Percentiles rank a stretch among this genome's conserved stretches.
These are phyloP conservation scores for Phytophthora hibernalis DNA, from an alignment of 352 stramenopile genomes.

Conservation along the genomic window DNA sequence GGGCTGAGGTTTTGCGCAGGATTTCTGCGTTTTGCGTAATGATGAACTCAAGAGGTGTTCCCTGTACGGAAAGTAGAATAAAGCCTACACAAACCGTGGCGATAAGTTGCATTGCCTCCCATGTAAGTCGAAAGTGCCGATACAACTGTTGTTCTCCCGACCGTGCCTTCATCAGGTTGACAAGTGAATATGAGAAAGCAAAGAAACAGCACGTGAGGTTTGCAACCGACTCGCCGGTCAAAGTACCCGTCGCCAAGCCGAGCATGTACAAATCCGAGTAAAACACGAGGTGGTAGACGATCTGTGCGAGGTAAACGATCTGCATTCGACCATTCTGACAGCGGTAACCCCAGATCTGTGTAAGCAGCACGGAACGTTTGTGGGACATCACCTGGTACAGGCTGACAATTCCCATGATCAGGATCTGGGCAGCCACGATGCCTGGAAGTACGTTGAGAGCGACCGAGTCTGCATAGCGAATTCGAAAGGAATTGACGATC, in stretches of 20 bases:
- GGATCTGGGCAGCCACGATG: conserved; percentile 32
- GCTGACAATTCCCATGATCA: conserved; percentile 29
- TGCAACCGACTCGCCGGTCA: conserved; percentile 25
- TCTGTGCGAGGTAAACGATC: conserved; percentile 29
- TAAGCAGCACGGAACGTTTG: conserved; percentile 33
- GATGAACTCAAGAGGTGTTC: conserved; percentile 9
- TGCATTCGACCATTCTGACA: conserved; percentile 36
- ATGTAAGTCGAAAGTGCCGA: conserved; percentile 25
- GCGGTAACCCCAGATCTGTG: conserved; percentile 37
- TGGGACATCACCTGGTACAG: conserved; percentile 40
- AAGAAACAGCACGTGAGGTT: conserved; percentile 35
- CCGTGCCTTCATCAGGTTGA: conserved; percentile 23
- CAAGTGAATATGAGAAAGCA: conserved; percentile 27
- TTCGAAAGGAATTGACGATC: conserved; percentile 28
- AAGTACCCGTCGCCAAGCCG: conserved; percentile 26
- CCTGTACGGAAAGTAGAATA: conserved; percentile 2
- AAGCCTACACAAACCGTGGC: conserved; percentile 5
- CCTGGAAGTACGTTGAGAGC: conserved; percentile 26
- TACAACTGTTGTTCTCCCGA: conserved; percentile 25
- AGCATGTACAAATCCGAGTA: conserved; percentile 34
- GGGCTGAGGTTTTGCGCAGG: not conserved
- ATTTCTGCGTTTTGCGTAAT: conserved; percentile 17
- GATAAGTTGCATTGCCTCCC: conserved; percentile 27
- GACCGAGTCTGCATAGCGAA: conserved; percentile 28
- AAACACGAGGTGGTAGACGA: conserved; percentile 30